A percentile compares a stretch with the other conserved stretches of the same genome.
Evolutionary conservation across 805 yeast species (phyloP).

Genomic region (Starmerella riodocensis): DNA sequence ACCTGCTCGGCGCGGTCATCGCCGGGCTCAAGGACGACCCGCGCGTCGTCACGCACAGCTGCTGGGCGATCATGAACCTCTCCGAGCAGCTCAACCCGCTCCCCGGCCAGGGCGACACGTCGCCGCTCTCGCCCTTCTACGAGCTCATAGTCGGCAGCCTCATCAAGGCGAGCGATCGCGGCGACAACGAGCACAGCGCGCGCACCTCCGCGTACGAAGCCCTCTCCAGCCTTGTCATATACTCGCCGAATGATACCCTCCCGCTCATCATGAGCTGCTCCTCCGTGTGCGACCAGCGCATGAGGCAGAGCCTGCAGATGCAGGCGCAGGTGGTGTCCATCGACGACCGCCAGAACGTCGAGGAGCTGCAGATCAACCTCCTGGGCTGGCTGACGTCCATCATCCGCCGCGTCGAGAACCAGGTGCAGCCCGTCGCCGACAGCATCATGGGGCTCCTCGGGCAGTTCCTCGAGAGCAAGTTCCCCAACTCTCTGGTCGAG

Average conservation of each 20-base stretch:
- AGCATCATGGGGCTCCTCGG: conserved; percentile 72
- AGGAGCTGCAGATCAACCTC: conserved; percentile 73
- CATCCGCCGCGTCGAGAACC: conserved; percentile 59
- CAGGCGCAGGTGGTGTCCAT: conserved; percentile 44
- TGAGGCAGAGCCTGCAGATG: conserved; percentile 53
- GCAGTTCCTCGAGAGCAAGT: conserved; percentile 50
- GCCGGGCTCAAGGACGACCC: conserved; percentile 84
- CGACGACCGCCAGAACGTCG: conserved; percentile 67
- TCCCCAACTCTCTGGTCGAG: conserved; percentile 66
- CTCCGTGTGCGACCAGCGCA: conserved; percentile 53
- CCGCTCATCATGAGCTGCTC: conserved; percentile 62
- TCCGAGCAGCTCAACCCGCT: conserved; percentile 57
- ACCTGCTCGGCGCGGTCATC: conserved; percentile 57
- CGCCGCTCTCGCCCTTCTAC: conserved; percentile 65
- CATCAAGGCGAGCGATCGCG: conserved; percentile 51
- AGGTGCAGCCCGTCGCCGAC: conserved; percentile 58
- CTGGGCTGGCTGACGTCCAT: conserved; percentile 68
- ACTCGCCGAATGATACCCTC: conserved; percentile 57
- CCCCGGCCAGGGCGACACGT: conserved; percentile 32
- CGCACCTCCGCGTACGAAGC: conserved; percentile 97
- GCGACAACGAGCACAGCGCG: conserved; percentile 73
- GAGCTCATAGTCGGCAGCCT: conserved; percentile 55
- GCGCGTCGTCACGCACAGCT: conserved; percentile 88
- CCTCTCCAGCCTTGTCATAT: conserved; percentile 64
- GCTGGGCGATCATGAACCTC: conserved; percentile 91